Percentiles rank a stretch among this genome's conserved stretches.
phyloP scores from a whole-genome alignment of 139 green algal genomes.

The Dunaliella primolecta region DNA sequence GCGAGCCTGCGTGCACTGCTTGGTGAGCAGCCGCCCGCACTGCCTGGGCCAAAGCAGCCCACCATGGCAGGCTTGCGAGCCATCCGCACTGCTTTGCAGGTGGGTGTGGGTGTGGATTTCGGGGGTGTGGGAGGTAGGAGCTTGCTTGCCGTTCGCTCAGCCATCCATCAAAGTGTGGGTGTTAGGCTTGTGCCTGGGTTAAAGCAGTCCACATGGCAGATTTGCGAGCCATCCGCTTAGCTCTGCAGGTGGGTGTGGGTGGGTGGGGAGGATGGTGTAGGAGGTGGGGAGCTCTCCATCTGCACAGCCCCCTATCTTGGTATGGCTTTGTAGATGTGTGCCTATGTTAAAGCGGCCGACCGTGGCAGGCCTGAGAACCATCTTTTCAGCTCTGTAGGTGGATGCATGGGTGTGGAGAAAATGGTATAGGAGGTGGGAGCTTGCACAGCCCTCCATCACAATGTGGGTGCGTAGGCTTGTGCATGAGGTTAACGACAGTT shows the following conservation, averaged over 20 bases:
- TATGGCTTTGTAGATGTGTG: too few species aligned
- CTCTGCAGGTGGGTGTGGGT: conserved; percentile 3
- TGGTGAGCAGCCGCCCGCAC: conserved; percentile 43
- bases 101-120: too few species aligned
- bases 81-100: conserved; percentile 12
- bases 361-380: neutral
- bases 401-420: neutral
- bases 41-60: conserved; percentile 29
- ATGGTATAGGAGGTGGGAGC: too few species aligned
- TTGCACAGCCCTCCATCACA: too few species aligned
- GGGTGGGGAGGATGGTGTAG: too few species aligned
- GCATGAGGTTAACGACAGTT: too few species aligned
- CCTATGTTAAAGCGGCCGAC: conserved; percentile 10
- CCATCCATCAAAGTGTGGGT: too few species aligned
- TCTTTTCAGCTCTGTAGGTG: neutral
- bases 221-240: neutral
- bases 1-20: conserved; percentile 69
- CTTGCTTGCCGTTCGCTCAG: too few species aligned
- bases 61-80: neutral
- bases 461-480: too few species aligned
- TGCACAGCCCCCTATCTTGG: too few species aligned
- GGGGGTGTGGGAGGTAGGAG: too few species aligned
- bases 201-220: conserved; percentile 10
- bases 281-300: too few species aligned
- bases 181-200: conserved; percentile 33